Evolutionary conservation across 306 rosid genomes (phyloP).

Genomic region (Cajanus cajan): DNA sequence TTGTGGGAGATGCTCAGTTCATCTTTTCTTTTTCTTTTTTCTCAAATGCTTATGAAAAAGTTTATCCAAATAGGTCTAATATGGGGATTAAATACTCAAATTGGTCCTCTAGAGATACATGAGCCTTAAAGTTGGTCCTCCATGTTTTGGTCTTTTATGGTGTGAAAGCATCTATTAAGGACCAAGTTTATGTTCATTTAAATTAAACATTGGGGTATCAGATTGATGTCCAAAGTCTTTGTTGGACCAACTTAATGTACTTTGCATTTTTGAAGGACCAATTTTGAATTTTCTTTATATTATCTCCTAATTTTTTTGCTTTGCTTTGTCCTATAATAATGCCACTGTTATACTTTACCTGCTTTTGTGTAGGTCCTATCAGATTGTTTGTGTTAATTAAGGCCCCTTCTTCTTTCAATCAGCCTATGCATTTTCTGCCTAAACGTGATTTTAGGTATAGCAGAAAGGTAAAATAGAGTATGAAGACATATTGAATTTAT

Average conservation of each 20-base stretch:
- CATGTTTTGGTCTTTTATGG: neutral
- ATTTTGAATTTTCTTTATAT: neutral
- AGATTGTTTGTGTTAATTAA: conserved; percentile 79
- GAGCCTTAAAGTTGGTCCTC: neutral
- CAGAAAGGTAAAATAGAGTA: conserved; percentile 58
- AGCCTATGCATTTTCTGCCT: conserved; percentile 85
- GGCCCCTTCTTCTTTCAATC: conserved; percentile 76
- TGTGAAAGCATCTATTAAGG: neutral
- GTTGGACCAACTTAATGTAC: neutral
- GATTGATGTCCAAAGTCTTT: neutral
- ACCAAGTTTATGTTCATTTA: neutral
- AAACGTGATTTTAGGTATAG: conserved; percentile 76
- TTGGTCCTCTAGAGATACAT: neutral
- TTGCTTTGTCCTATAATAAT: conserved; percentile 20
- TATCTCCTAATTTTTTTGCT: neutral
- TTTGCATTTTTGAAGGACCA: neutral
- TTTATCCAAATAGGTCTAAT: neutral
- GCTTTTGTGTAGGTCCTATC: conserved; percentile 49
- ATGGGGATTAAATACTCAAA: neutral
- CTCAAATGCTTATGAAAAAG: neutral
- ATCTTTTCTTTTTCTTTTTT: neutral
- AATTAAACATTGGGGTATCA: neutral
- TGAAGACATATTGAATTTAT: neutral
- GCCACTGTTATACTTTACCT: neutral
- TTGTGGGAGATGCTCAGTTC: neutral